These are phyloP conservation scores for Anisodus tanguticus DNA, from an alignment of 257 asterid genomes.

Conservation along the genomic window DNA sequence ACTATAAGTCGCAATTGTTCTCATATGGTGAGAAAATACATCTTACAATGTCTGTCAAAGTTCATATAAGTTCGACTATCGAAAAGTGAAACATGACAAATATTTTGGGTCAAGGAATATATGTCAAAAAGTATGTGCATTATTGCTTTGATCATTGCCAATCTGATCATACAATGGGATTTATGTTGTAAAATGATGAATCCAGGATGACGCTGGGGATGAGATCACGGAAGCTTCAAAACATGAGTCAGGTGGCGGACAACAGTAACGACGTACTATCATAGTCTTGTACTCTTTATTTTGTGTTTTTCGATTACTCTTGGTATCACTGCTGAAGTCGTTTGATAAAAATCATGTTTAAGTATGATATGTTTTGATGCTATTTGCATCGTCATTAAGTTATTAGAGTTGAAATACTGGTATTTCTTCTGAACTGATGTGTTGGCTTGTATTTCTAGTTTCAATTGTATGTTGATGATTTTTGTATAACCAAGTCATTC, in stretches of 20 bases:
- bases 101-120: no score
- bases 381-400: not conserved
- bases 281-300: constrained; percentile 39
- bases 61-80: no score
- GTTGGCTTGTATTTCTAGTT: constrained; percentile 14
- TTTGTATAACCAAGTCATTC: not conserved
- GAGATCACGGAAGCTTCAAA: constrained; percentile 70
- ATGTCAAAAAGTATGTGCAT: not conserved
- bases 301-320: not conserved
- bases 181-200: constrained; percentile 17
- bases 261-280: constrained; percentile 42
- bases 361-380: not conserved
- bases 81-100: no score
- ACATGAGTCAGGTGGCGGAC: constrained; percentile 55
- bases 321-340: not conserved
- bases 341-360: constrained; percentile 10
- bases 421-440: constrained; percentile 1
- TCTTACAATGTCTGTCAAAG: no score
- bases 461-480: not conserved
- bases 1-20: no score
- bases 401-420: not conserved
- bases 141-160: constrained; percentile 19
- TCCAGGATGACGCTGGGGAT: constrained; percentile 69
- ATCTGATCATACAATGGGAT: not conserved
- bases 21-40: no score